Conservation (phyloP, 1,284 basidiomycete genomes). For the Ustilago xerochloae region DNA sequence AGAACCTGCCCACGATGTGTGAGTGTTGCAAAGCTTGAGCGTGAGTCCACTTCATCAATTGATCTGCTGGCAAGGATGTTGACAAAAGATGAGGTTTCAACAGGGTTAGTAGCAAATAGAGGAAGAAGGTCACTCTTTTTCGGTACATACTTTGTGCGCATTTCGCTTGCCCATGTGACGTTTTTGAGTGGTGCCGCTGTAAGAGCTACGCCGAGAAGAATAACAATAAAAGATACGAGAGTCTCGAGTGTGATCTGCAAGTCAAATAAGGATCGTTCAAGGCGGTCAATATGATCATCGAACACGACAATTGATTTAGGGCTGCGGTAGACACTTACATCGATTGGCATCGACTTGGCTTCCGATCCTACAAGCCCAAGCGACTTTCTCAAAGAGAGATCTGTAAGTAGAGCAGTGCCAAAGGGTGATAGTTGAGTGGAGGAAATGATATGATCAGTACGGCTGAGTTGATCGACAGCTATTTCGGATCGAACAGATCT, state of each 20-base stretch:
- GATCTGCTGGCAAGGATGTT: constrained; percentile 70
- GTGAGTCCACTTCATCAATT: constrained; percentile 82
- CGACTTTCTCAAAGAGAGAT: constrained; percentile 52
- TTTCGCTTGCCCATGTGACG: constrained; percentile 88
- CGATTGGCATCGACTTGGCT: constrained; percentile 43
- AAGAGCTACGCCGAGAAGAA: constrained; percentile 78
- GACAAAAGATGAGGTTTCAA: too few relatives aligned
- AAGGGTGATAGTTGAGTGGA: too few relatives aligned
- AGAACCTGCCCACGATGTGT: constrained; percentile 74
- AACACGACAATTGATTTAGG: too few relatives aligned
- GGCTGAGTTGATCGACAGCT: background rate
- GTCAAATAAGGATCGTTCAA: background rate
- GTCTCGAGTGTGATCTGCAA: constrained; percentile 78
- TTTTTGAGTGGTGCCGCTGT: constrained; percentile 79
- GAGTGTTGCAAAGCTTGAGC: constrained; percentile 78
- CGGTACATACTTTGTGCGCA: constrained; percentile 77
- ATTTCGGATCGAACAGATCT: too few relatives aligned
- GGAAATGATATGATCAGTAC: background rate
- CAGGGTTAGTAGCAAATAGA: background rate
- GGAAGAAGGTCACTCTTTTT: background rate
- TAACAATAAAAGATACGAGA: constrained; percentile 75
- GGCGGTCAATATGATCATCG: background rate
- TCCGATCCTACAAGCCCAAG: constrained; percentile 45
- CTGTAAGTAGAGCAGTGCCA: constrained; percentile 4
- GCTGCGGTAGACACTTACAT: constrained; percentile 43